Percentiles rank a stretch among this genome's conserved stretches.
These are phyloP conservation scores for Pythium coloratum DNA, from an alignment of 352 stramenopile genomes.

Conservation along the genomic window DNA sequence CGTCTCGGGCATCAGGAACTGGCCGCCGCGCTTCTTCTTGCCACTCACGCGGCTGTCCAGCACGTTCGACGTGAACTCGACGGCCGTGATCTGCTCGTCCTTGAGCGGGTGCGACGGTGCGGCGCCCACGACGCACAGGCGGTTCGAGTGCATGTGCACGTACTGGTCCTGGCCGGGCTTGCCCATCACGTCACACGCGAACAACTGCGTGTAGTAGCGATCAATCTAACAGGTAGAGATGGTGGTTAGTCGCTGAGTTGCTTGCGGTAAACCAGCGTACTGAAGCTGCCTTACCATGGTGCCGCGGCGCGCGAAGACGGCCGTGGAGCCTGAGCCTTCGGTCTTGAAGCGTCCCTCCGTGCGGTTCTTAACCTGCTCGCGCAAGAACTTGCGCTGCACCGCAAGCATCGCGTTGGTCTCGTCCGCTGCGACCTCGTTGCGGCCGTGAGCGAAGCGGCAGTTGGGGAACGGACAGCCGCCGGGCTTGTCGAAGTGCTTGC, in stretches of 20 bases:
- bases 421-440: constrained; percentile 52
- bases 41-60: constrained; percentile 71
- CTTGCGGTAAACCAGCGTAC: no score
- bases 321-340: constrained; percentile 13
- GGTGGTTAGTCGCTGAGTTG: background rate
- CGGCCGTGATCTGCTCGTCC: constrained; percentile 49
- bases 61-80: constrained; percentile 69
- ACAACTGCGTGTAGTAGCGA: constrained; percentile 87
- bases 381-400: constrained; percentile 79
- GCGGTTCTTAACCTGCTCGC: constrained; percentile 67
- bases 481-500: constrained; percentile 86
- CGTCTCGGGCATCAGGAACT: constrained; percentile 67
- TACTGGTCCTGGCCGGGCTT: constrained; percentile 76
- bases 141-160: constrained; percentile 90
- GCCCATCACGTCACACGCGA: constrained; percentile 76
- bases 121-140: constrained; percentile 78
- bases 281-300: constrained; percentile 51
- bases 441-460: constrained; percentile 81
- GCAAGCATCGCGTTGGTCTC: constrained; percentile 55
- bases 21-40: constrained; percentile 89
- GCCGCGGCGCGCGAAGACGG: constrained; percentile 50
- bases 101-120: constrained; percentile 69
- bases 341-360: constrained; percentile 61
- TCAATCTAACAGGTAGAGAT: constrained; percentile 52
- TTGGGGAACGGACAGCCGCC: constrained; percentile 81